Evolutionary conservation across 2,329 filamentous ascomycete species (phyloP), one percentile per base, ranked within the genome.

Genomic region (Colletotrichum euphorbiae): DNA sequence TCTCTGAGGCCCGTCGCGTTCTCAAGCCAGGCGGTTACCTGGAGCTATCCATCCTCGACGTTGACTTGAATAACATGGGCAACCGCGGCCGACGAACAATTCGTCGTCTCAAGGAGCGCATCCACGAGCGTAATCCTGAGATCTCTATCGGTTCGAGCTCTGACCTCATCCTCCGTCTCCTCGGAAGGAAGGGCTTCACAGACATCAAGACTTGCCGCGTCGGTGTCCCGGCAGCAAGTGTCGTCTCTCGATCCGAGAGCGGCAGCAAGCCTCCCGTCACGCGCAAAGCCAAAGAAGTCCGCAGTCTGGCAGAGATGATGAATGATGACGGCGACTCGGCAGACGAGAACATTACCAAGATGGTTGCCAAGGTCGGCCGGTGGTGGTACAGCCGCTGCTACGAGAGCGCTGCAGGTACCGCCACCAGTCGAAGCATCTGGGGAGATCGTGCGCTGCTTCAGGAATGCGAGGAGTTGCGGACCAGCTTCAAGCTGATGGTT

Each of bases 381-480:
- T 98, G 95, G 93, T 99, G 96, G 96, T 98, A 97, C 79, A 92
- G 89, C 9, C 89, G 92, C 59, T 98, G 95, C 82, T 98, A 98
- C 77, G 95, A 98, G 79, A 88, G 86, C 64, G 84, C 87, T 4
- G 83, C 90, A 8, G 78, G 87, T n/a, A 40, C 67, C 67, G 77
- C 81, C 36, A 77, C 83, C 56, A 80, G 82, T 54, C 77, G 75
- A 69, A 87, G 91, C 77, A 92, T 98, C 72, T 98, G 94, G 91
- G 86, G 85, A 52, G 92, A 98, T 75, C 87, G 85, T 62, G 85
- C 85, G 9, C 80, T 98, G 31, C 82, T 98, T 52, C 83, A 88
- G 15, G 96, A 99, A 80, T 98, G 94, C 75, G 92, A 97, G 79
- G 90, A 91, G 77, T 90, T 92, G 77, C 90, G 92, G 13, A 97